These are phyloP conservation scores for Globisporangium perplexum DNA, from an alignment of 352 stramenopile genomes.

Conservation along the genomic window DNA sequence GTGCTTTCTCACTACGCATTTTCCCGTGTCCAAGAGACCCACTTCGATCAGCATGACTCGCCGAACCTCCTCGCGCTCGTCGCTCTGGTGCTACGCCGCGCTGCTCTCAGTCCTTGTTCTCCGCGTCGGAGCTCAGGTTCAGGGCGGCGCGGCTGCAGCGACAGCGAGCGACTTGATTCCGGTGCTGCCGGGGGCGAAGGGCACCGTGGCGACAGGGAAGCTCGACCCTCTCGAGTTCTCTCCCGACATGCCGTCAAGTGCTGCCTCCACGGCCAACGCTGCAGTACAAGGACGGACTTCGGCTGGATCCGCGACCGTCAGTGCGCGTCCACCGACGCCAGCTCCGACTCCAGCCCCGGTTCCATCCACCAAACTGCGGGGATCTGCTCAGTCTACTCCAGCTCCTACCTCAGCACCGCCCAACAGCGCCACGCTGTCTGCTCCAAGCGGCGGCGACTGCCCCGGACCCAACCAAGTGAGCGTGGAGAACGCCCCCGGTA, in stretches of 20 bases:
- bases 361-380: too few species aligned
- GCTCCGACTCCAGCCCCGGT: not conserved
- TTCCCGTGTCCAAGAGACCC: conserved; percentile 1
- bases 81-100: not conserved
- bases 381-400: not conserved
- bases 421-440: too few species aligned
- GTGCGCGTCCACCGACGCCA: not conserved
- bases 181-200: not conserved
- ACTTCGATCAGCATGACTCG: not conserved
- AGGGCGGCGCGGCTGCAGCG: not conserved
- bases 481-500: conserved; percentile 9
- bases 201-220: not conserved
- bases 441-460: too few species aligned
- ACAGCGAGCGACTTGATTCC: conserved; percentile 1
- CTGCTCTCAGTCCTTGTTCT: conserved; percentile 1
- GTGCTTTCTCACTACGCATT: conserved; percentile 11
- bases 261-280: too few species aligned
- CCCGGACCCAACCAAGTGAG: conserved; percentile 4
- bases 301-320: too few species aligned
- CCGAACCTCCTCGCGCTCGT: not conserved
- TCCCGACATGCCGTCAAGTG: not conserved
- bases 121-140: not conserved
- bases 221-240: conserved; percentile 5
- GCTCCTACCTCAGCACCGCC: not conserved
- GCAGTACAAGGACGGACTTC: too few species aligned